A percentile compares a stretch with the other conserved stretches of the same genome.
Conservation (phyloP, 129 eudicot genomes). For the Ambrosia trifida region DNA sequence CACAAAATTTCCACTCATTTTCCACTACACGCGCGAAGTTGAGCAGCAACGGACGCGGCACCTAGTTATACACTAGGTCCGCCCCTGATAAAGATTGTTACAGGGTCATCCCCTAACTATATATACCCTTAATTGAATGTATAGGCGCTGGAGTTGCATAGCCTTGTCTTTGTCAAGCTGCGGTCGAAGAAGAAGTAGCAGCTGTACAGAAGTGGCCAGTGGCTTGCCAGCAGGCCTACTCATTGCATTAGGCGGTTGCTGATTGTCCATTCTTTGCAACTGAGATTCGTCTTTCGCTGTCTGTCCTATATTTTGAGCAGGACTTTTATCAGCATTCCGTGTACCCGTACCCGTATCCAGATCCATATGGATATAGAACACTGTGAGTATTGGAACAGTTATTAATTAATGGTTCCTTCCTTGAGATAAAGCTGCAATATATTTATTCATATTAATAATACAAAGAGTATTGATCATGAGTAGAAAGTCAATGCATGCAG, state of each 20-base stretch:
- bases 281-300: constrained; percentile 42
- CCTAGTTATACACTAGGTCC: too few species aligned
- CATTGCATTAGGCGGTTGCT: constrained; percentile 46
- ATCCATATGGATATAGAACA: constrained; percentile 32
- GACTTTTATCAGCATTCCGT: constrained; percentile 42
- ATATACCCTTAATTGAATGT: constrained; percentile 58
- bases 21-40: too few species aligned
- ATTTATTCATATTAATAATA: background rate
- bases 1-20: too few species aligned
- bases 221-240: constrained; percentile 38
- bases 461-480: background rate
- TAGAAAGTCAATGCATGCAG: background rate
- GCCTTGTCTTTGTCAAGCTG: constrained; percentile 87
- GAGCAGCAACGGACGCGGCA: too few species aligned
- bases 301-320: constrained; percentile 34
- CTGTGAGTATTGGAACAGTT: constrained; percentile 43
- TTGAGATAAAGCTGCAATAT: constrained; percentile 55
- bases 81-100: background rate
- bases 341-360: constrained; percentile 37
- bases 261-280: constrained; percentile 40
- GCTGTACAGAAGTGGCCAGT: constrained; percentile 72
- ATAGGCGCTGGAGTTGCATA: constrained; percentile 69
- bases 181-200: constrained; percentile 79
- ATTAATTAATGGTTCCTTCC: constrained; percentile 37
- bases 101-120: constrained; percentile 2